Percentiles rank a stretch among this genome's conserved stretches.
Evolutionary conservation across 805 yeast genomes (phyloP).

Genomic region (Spencermartinsiella europaea): DNA sequence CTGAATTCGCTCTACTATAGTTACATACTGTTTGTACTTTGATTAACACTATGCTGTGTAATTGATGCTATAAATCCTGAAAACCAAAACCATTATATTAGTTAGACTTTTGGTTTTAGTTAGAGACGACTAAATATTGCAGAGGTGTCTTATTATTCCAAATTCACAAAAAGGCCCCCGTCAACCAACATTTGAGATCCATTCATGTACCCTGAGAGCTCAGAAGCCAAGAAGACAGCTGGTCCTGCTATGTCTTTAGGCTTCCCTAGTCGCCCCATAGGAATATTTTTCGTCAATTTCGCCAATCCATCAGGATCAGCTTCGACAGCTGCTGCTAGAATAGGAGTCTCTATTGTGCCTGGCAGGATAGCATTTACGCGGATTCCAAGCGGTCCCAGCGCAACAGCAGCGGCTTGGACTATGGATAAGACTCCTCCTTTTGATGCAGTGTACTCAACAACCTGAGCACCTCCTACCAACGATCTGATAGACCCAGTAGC

Average conservation of each 20-base stretch:
- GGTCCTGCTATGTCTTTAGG: slow-evolving; percentile 77
- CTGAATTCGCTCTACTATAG: no score
- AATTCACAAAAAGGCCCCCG: slow-evolving; percentile 14
- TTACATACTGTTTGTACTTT: no score
- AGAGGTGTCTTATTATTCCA: no score
- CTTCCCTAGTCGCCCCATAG: slow-evolving; percentile 76
- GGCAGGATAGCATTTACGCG: slow-evolving; percentile 69
- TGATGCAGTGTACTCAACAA: slow-evolving; percentile 48
- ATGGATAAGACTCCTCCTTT: slow-evolving; percentile 63
- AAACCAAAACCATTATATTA: no score
- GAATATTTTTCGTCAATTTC: slow-evolving; percentile 51
- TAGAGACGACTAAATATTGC: no score
- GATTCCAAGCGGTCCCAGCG: slow-evolving; percentile 57
- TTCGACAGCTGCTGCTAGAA: slow-evolving; percentile 38
- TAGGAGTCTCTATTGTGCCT: slow-evolving; percentile 71
- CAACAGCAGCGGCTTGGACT: slow-evolving; percentile 57
- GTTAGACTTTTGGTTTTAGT: no score
- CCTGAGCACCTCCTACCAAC: slow-evolving; percentile 11
- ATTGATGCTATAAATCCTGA: no score
- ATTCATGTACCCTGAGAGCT: slow-evolving; percentile 70
- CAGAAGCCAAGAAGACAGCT: slow-evolving; percentile 63
- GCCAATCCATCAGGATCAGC: slow-evolving; percentile 38
- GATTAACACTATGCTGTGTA: no score
- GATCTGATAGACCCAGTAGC: slow-evolving; percentile 25
- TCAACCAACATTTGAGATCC: slow-evolving; percentile 37